phyloP scores from a whole-genome alignment of 306 rosid genomes.

The Fagus sylvatica region DNA sequence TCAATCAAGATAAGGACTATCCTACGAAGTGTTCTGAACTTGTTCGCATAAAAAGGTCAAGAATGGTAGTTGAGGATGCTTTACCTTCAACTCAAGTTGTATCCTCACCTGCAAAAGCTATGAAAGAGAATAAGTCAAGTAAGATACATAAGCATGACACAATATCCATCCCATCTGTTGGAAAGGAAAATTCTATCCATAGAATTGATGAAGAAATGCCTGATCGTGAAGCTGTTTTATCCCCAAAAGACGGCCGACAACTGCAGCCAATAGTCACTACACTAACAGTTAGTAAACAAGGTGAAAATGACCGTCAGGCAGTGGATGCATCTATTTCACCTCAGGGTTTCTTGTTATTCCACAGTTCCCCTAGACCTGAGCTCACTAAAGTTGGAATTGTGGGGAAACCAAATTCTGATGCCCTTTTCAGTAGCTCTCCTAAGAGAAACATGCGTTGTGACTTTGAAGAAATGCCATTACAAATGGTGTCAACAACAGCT shows the following conservation, averaged over 20 bases:
- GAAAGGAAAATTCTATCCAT: slow-evolving; percentile 35
- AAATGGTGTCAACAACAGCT: slow-evolving; percentile 45
- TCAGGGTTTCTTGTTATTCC: slow-evolving; percentile 38
- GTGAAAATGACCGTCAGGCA: slow-evolving; percentile 32
- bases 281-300: slow-evolving; percentile 26
- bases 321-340: slow-evolving; percentile 32
- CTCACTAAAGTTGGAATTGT: slow-evolving; percentile 35
- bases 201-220: slow-evolving; percentile 58
- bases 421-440: slow-evolving; percentile 34
- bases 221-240: slow-evolving; percentile 36
- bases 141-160: slow-evolving; percentile 37
- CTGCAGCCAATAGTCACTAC: slow-evolving; percentile 38
- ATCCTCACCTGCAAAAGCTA: slow-evolving; percentile 38
- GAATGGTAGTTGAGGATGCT: slow-evolving; percentile 57
- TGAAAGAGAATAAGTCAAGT: slow-evolving; percentile 33
- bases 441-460: slow-evolving; percentile 36
- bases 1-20: slow-evolving; percentile 66
- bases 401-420: slow-evolving; percentile 37
- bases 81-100: slow-evolving; percentile 36
- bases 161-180: slow-evolving; percentile 33
- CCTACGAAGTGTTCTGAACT: slow-evolving; percentile 87
- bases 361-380: slow-evolving; percentile 37
- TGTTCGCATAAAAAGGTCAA: slow-evolving; percentile 73
- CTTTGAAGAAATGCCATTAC: slow-evolving; percentile 40
- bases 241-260: slow-evolving; percentile 45